These are phyloP conservation scores for Cyamopsis tetragonoloba DNA, from an alignment of 306 rosid genomes.

Conservation along the genomic window DNA sequence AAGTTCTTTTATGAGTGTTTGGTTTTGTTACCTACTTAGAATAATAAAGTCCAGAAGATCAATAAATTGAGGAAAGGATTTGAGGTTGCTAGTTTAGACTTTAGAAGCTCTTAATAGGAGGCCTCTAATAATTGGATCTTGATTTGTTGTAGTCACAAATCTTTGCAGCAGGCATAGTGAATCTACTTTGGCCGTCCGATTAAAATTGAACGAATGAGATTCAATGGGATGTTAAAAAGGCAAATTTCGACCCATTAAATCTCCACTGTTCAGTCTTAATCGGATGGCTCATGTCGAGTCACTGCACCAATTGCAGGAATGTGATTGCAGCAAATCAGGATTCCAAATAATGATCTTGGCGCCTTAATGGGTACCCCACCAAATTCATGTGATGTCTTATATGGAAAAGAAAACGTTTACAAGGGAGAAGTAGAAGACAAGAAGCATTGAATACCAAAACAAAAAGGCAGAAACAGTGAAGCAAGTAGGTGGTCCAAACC, in stretches of 20 bases:
- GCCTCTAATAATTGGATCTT: conserved; percentile 24
- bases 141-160: no score
- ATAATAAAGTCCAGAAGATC: conserved; percentile 27
- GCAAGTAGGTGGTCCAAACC: conserved; percentile 45
- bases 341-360: conserved; percentile 29
- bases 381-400: conserved; percentile 31
- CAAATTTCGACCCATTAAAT: no score
- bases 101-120: conserved; percentile 20
- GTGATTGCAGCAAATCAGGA: no score
- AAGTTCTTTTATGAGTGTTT: conserved; percentile 33
- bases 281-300: no score
- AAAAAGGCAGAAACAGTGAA: conserved; percentile 29
- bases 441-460: conserved; percentile 36
- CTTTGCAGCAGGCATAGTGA: no score
- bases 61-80: conserved; percentile 31
- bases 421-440: conserved; percentile 35
- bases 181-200: no score
- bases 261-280: no score
- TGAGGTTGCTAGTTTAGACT: conserved; percentile 25
- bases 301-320: no score
- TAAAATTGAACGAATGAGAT: no score
- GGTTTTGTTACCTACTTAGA: conserved; percentile 32
- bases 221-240: no score
- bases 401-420: conserved; percentile 34
- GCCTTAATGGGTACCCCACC: conserved; percentile 33